Base-by-base conservation (phyloP, 75 land plant species). In the Larix kaempferi region DNA sequence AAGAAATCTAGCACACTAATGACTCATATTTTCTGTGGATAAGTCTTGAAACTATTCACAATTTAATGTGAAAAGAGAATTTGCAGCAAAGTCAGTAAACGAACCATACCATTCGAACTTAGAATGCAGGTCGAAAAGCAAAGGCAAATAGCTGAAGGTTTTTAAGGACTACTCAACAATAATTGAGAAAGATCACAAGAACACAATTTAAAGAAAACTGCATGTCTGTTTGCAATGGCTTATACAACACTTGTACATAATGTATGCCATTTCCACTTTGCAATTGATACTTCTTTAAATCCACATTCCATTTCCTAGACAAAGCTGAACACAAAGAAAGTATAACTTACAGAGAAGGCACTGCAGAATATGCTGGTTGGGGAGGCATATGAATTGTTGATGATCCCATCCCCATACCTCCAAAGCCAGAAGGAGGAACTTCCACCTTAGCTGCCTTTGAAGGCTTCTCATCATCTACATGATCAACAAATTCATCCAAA, bases 371-470 rank as follows among this genome's bases (percentile, higher is more conserved):
- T 49, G 86, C 54, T 77, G 94, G 84, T 80, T 80, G 96, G 23
- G 94, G 90, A 71, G 92, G 89, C 84, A 84, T 87, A 59, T 80
- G 80, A 41, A 88, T 54, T 44, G 91, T 89, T 37, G 85, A 39
- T 59, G 93, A 44, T 33, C 91, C 87, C 57, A 94, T 88, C 17
- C 86, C 80, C 49, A 88, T 35, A 6, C 86, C 89, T 52, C 89
- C 91, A 76, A 83, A 59, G 19, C 80, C 79, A 21, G 84, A 67
- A 21, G 90, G 57, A 74, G 93, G 88, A 58, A 80, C 76, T 25
- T 96, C 98, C 61, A 94, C 80, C 90, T 89, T 94, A 4, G 98
- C 90, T 75, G 82, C 37, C 83, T 96, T 96, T 65, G 90, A 79
- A 60, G 95, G 84, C 57, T 79, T 65, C 25, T 94, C 98, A 71